Evolutionary conservation across 2,329 filamentous ascomycete genomes (phyloP).

Genomic region (Madurella fahalii): DNA sequence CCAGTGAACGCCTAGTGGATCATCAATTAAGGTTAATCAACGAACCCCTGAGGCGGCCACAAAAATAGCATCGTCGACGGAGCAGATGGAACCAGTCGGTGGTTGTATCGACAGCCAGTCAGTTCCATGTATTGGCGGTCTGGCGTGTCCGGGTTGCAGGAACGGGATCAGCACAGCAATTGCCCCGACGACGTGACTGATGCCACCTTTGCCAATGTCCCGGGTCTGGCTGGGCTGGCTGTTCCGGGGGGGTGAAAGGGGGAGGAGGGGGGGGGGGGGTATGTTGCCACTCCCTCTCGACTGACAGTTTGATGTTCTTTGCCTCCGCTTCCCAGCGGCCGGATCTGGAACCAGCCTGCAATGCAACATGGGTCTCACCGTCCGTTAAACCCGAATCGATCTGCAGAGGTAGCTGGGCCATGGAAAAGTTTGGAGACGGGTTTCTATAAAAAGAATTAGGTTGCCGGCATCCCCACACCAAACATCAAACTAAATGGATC

Average conservation of each 20-base stretch:
- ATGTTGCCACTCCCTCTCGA: not conserved
- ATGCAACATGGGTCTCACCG: conserved; percentile 14
- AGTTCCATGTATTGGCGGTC: not conserved
- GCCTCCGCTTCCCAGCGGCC: conserved; percentile 7
- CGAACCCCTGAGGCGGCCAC: conserved; percentile 24
- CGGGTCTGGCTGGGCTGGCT: conserved; percentile 12
- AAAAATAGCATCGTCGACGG: conserved; percentile 34
- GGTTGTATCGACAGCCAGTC: conserved; percentile 3
- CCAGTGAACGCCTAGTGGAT: conserved; percentile 16
- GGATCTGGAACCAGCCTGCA: conserved; percentile 8
- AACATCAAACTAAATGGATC: conserved; percentile 11
- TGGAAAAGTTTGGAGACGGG: conserved; percentile 14
- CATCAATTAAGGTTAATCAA: conserved; percentile 38
- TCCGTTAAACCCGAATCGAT: conserved; percentile 13
- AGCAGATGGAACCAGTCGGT: not conserved
- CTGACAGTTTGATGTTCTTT: not conserved
- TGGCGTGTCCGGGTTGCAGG: conserved; percentile 12
- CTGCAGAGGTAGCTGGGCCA: conserved; percentile 6
- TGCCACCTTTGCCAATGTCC: conserved; percentile 12
- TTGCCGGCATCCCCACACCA: conserved; percentile 11
- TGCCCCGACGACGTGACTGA: conserved; percentile 5
- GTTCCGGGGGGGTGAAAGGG: not conserved
- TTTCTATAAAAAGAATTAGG: conserved; percentile 28
- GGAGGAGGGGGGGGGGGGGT: no score
- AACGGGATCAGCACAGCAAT: conserved; percentile 15